A percentile compares a stretch with the other conserved stretches of the same genome.
Conservation (phyloP, 495 filamentous ascomycete species). For the Penicillium pancosmium region DNA sequence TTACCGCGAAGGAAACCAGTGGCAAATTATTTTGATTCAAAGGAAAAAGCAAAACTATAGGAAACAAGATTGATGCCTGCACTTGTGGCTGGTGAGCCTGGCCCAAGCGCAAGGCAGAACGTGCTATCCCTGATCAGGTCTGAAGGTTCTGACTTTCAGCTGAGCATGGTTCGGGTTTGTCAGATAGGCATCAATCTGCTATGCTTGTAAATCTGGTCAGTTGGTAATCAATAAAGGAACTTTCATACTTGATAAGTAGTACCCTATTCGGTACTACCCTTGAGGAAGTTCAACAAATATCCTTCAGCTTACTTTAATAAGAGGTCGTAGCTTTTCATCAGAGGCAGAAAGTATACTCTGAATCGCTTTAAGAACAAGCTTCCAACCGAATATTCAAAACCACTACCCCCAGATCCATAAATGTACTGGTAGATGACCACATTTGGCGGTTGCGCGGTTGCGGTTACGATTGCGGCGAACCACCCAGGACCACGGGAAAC, state of each 20-base stretch:
- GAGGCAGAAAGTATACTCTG: too few relatives aligned
- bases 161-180: conserved; percentile 15
- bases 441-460: too few relatives aligned
- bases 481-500: too few relatives aligned
- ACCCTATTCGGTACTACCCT: too few relatives aligned
- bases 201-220: not conserved
- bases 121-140: conserved; percentile 10
- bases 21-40: not conserved
- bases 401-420: too few relatives aligned
- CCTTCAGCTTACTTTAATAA: too few relatives aligned
- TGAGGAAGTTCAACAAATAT: too few relatives aligned
- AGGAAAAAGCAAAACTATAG: conserved; percentile 6
- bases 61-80: conserved; percentile 6
- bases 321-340: too few relatives aligned
- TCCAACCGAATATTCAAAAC: too few relatives aligned
- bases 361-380: too few relatives aligned
- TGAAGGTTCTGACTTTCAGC: conserved; percentile 17
- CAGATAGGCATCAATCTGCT: conserved; percentile 10
- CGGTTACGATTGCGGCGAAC: too few relatives aligned
- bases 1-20: not conserved
- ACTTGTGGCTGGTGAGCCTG: conserved; percentile 14
- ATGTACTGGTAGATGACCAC: too few relatives aligned
- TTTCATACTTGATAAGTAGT: not conserved
- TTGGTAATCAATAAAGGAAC: not conserved
- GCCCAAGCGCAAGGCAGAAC: conserved; percentile 31